Percentiles rank a stretch among this genome's conserved stretches.
Conservation (phyloP, 1,284 basidiomycete species). For the Cystobasidiaceae sp. region DNA sequence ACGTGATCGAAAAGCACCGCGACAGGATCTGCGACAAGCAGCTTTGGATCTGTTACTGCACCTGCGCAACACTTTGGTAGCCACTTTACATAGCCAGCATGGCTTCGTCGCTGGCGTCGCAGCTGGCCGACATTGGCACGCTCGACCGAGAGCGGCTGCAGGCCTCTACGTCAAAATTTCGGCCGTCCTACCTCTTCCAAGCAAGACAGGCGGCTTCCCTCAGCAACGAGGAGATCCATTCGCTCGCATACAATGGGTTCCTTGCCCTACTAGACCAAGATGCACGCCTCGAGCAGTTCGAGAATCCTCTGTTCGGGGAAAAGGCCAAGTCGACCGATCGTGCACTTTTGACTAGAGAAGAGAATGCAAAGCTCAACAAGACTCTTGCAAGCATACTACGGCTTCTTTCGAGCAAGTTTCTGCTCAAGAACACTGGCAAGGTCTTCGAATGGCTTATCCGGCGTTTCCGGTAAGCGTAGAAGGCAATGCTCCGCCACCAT, state of each 20-base stretch:
- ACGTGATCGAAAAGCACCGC: slow-evolving; percentile 1
- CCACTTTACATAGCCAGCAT: neutral
- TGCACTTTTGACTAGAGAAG: slow-evolving; percentile 66
- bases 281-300: slow-evolving; percentile 52
- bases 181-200: slow-evolving; percentile 78
- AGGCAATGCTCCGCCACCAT: neutral
- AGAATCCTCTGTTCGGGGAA: slow-evolving; percentile 76
- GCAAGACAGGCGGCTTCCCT: slow-evolving; percentile 70
- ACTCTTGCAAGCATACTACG: slow-evolving; percentile 63
- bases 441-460: slow-evolving; percentile 95
- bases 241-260: slow-evolving; percentile 74
- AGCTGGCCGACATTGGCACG: slow-evolving; percentile 29
- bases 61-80: too few species aligned
- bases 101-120: slow-evolving; percentile 25
- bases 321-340: slow-evolving; percentile 70
- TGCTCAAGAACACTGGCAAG: slow-evolving; percentile 75
- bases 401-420: slow-evolving; percentile 70
- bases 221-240: slow-evolving; percentile 79
- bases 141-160: slow-evolving; percentile 20
- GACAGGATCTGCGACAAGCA: neutral
- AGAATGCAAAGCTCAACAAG: slow-evolving; percentile 59
- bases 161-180: slow-evolving; percentile 48
- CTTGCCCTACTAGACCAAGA: slow-evolving; percentile 62
- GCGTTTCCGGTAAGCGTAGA: slow-evolving; percentile 67
- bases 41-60: too few species aligned